Conservation (phyloP, 129 eudicot species). For the Smallanthus sonchifolius region DNA sequence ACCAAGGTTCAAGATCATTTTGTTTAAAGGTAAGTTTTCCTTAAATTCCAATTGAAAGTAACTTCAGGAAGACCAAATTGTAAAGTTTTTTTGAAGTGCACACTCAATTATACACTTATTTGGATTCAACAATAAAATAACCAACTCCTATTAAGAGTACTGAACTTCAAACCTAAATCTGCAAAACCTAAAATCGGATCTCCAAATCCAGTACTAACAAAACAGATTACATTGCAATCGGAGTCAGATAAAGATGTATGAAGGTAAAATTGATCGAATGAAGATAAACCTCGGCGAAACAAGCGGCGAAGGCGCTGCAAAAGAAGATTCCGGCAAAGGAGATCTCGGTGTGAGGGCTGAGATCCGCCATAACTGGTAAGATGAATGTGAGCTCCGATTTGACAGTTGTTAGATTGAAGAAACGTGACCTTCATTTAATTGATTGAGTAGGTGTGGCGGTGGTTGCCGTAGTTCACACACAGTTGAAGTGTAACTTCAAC, state of each 20-base stretch:
- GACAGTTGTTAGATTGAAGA: conserved; percentile 1
- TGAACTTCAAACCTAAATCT: background rate
- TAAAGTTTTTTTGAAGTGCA: background rate
- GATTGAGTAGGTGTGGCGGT: too few species aligned
- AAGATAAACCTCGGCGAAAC: conserved; percentile 80
- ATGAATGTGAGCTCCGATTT: background rate
- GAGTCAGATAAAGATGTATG: background rate
- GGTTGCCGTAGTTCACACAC: too few species aligned
- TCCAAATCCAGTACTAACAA: background rate
- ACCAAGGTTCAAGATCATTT: too few species aligned
- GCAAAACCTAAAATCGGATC: background rate
- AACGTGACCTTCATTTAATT: conserved; percentile 12
- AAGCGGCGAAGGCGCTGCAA: conserved; percentile 95
- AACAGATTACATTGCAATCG: background rate
- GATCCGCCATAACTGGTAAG: conserved; percentile 63
- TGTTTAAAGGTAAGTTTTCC: background rate
- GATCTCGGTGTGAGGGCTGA: conserved; percentile 58
- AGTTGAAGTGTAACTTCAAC: too few species aligned
- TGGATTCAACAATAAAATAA: background rate
- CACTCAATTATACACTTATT: background rate
- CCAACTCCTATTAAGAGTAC: too few species aligned
- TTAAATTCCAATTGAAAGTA: background rate
- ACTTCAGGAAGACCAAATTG: background rate
- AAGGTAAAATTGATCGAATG: background rate
- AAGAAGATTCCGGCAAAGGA: conserved; percentile 72